Percentiles rank a stretch among this genome's conserved stretches.
Conservation (phyloP, 768 basidiomycete species). For the Boletus pseudopeckii region DNA sequence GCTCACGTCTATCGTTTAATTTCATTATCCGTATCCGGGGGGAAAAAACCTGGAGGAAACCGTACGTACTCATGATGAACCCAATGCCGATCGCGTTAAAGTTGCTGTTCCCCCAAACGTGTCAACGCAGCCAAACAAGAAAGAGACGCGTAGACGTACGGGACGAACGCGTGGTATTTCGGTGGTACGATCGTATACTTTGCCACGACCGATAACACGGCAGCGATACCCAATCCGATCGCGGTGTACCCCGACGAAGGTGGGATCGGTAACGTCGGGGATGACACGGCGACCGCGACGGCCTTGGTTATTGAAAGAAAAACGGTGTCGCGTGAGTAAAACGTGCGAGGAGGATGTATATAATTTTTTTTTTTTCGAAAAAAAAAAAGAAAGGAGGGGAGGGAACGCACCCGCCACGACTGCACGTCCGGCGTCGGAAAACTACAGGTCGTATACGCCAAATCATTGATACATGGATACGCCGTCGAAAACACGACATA, state of each 20-base stretch:
- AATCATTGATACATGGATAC: conserved; percentile 50
- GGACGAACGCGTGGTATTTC: conserved; percentile 21
- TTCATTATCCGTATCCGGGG: too few relatives aligned
- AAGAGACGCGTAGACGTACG: too few relatives aligned
- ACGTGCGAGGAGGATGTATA: too few relatives aligned
- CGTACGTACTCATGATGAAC: background rate
- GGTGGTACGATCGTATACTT: conserved; percentile 31
- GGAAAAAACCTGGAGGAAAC: too few relatives aligned
- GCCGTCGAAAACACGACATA: conserved; percentile 63
- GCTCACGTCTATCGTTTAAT: conserved; percentile 22
- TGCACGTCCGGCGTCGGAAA: conserved; percentile 27
- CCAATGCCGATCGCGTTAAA: conserved; percentile 28
- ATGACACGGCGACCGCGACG: conserved; percentile 20
- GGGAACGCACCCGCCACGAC: conserved; percentile 18
- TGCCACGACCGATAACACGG: conserved; percentile 42
- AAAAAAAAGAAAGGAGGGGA: background rate
- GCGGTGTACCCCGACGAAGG: conserved; percentile 55
- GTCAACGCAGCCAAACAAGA: too few relatives aligned
- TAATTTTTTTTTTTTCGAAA: too few relatives aligned
- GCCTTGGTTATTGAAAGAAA: background rate
- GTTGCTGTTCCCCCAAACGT: conserved; percentile 7
- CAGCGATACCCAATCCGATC: conserved; percentile 47
- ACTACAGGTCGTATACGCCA: conserved; percentile 13
- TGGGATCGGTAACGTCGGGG: conserved; percentile 39
- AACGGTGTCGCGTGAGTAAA: too few relatives aligned